Conservation (phyloP, 257 asterid species). For the Capsicum baccatum region DNA sequence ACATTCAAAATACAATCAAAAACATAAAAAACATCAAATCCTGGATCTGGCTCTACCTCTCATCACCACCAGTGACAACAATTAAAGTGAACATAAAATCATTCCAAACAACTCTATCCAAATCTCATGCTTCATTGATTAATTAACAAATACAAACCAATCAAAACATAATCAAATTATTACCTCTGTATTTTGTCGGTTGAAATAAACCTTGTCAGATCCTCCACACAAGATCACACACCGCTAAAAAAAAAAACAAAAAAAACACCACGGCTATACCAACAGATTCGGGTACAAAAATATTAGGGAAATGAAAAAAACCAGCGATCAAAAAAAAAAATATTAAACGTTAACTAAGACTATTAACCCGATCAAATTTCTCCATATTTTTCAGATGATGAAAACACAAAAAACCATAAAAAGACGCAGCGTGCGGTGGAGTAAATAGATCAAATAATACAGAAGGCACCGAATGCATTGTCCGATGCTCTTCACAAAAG, state of each 20-base stretch:
- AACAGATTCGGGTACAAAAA: neutral
- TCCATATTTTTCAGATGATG: constrained; percentile 68
- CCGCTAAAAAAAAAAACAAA: neutral
- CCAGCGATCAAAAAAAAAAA: neutral
- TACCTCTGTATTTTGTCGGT: neutral
- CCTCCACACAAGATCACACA: neutral
- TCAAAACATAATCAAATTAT: neutral
- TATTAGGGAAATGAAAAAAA: neutral
- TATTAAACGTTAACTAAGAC: constrained; percentile 45
- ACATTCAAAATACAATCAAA: neutral
- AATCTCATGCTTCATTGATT: neutral
- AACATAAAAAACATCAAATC: neutral
- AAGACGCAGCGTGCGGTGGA: constrained; percentile 44
- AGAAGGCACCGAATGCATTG: constrained; percentile 72
- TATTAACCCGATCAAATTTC: constrained; percentile 66
- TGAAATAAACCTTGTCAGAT: constrained; percentile 30
- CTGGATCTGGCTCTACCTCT: neutral
- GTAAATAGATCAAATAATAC: constrained; percentile 39
- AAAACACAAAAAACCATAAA: constrained; percentile 60
- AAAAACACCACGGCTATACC: neutral
- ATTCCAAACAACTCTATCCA: neutral
- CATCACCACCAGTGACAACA: neutral
- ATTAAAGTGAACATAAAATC: neutral
- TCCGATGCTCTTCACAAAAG: constrained; percentile 60
- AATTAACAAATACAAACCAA: neutral